A percentile compares a stretch with the other conserved stretches of the same genome.
Conservation (phyloP, 371 early-diverging fungal genomes). For the Mucor mucedo region DNA sequence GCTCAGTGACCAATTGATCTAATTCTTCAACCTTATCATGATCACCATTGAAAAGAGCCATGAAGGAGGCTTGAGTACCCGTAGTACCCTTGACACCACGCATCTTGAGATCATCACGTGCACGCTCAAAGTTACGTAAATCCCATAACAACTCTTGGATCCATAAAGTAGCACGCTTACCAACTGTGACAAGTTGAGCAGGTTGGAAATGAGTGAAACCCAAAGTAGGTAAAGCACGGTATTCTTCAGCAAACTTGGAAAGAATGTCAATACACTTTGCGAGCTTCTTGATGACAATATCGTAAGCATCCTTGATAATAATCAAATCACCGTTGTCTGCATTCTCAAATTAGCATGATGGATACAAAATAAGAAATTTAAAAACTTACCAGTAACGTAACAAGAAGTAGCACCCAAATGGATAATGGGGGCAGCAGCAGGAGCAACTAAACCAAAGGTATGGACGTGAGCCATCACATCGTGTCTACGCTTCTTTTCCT, state of each 20-base stretch:
- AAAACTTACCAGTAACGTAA: constrained; percentile 80
- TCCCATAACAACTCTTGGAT: constrained; percentile 95
- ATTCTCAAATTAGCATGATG: neutral
- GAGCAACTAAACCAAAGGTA: constrained; percentile 91
- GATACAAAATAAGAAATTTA: neutral
- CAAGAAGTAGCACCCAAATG: constrained; percentile 98
- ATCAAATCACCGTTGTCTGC: constrained; percentile 95
- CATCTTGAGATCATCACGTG: constrained; percentile 87
- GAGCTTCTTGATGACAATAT: constrained; percentile 89
- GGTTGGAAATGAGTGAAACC: constrained; percentile 99
- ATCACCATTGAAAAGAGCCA: constrained; percentile 94
- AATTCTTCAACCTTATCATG: constrained; percentile 92
- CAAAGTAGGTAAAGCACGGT: constrained; percentile 90
- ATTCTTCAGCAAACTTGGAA: constrained; percentile 76
- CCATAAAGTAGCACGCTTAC: constrained; percentile 97
- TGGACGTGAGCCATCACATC: constrained; percentile 99
- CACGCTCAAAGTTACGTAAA: constrained; percentile 90
- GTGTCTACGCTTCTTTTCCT: constrained; percentile 94
- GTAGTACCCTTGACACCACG: constrained; percentile 99
- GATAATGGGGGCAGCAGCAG: constrained; percentile 93
- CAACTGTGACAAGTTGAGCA: constrained; percentile 97
- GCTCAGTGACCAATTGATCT: constrained; percentile 88
- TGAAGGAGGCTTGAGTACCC: constrained; percentile 97
- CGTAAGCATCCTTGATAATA: constrained; percentile 92
- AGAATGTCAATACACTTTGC: constrained; percentile 82